phyloP scores from a whole-genome alignment of 805 yeast species.

The Metschnikowia henanensis region DNA sequence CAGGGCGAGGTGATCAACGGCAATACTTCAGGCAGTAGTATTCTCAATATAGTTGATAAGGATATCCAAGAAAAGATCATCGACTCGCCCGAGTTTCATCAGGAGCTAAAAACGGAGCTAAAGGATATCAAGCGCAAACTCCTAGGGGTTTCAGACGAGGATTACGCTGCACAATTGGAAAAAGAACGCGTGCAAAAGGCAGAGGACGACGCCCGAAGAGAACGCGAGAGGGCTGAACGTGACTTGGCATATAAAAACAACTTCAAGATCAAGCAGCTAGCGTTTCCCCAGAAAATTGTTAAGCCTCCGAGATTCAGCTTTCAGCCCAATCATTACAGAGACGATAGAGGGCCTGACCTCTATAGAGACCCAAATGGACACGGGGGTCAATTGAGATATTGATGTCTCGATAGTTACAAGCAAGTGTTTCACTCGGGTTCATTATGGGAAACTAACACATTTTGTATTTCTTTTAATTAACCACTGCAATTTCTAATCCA shows the following conservation, averaged over 20 bases:
- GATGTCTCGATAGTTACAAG: too few species aligned
- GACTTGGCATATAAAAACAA: conserved; percentile 28
- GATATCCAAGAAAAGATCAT: conserved; percentile 45
- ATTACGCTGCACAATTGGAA: conserved; percentile 29
- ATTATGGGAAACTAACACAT: too few species aligned
- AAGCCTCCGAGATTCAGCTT: conserved; percentile 39
- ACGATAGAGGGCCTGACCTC: conserved; percentile 3
- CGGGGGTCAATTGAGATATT: conserved; percentile 16
- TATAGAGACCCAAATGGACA: conserved; percentile 4
- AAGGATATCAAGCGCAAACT: conserved; percentile 32
- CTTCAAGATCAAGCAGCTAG: conserved; percentile 27
- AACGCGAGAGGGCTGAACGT: conserved; percentile 17
- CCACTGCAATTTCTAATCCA: too few species aligned
- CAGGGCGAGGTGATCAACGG: conserved; percentile 48
- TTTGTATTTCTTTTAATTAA: neutral
- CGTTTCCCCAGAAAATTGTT: conserved; percentile 25
- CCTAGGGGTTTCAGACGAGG: conserved; percentile 41
- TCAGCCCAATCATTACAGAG: conserved; percentile 5
- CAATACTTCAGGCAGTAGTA: conserved; percentile 18
- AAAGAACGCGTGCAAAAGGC: conserved; percentile 22
- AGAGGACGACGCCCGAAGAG: conserved; percentile 15
- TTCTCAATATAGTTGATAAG: conserved; percentile 42
- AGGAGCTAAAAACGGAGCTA: conserved; percentile 30
- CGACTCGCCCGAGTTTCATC: conserved; percentile 42
- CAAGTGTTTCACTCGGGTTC: too few species aligned